Evolutionary conservation across 2,329 filamentous ascomycete genomes (phyloP).

Genomic region (Cercospora nicotianae): DNA sequence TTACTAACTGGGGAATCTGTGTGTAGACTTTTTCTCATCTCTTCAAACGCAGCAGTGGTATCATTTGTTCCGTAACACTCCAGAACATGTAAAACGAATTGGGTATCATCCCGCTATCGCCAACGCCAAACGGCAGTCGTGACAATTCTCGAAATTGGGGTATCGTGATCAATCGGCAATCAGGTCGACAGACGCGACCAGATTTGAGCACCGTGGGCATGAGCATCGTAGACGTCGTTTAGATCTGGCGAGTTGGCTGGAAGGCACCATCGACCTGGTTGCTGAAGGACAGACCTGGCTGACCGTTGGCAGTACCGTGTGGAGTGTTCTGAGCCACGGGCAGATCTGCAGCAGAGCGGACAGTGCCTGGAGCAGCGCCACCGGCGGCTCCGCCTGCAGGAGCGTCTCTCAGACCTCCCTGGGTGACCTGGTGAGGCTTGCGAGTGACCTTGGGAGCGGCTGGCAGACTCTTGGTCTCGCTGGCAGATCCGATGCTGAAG

Average conservation of each 20-base stretch:
- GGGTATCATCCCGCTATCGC: conserved; percentile 27
- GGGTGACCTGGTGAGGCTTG: conserved; percentile 56
- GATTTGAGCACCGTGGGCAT: background rate
- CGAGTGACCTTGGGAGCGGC: conserved; percentile 54
- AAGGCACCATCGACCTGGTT: conserved; percentile 42
- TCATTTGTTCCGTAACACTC: conserved; percentile 27
- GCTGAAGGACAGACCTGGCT: conserved; percentile 8
- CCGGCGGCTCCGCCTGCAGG: conserved; percentile 7
- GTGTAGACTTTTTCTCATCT: conserved; percentile 4
- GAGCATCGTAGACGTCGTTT: conserved; percentile 20
- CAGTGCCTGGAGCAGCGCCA: conserved; percentile 21
- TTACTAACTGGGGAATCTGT: conserved; percentile 1
- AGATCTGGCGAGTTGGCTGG: conserved; percentile 37
- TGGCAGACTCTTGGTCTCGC: conserved; percentile 71
- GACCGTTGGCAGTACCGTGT: conserved; percentile 1
- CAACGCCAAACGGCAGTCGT: conserved; percentile 29
- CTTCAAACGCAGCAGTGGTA: conserved; percentile 31
- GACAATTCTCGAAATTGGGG: conserved; percentile 13
- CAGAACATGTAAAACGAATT: conserved; percentile 25
- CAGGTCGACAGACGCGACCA: conserved; percentile 14
- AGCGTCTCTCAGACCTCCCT: conserved; percentile 31
- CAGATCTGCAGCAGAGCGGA: conserved; percentile 3
- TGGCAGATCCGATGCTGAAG: conserved; percentile 80
- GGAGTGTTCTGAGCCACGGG: conserved; percentile 3
- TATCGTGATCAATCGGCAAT: conserved; percentile 11